A percentile compares a stretch with the other conserved stretches of the same genome.
These are phyloP conservation scores for Ustilago tritici DNA, from an alignment of 1,284 basidiomycete species.

Conservation along the genomic window DNA sequence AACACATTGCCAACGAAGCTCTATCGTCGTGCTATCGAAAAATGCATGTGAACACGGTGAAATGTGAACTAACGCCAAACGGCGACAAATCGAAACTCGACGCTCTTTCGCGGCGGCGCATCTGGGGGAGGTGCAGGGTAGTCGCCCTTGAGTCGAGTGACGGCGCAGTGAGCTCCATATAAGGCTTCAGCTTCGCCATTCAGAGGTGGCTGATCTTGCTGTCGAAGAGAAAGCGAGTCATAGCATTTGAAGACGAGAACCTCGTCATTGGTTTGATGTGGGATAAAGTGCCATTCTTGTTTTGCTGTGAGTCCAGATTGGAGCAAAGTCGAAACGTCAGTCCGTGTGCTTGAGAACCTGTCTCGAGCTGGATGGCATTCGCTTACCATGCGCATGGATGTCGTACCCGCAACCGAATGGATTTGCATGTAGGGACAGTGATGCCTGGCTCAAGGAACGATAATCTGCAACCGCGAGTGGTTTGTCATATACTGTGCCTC, in stretches of 20 bases:
- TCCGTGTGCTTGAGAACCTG: neutral
- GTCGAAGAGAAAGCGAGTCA: slow-evolving; percentile 31
- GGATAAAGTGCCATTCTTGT: slow-evolving; percentile 35
- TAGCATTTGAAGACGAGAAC: slow-evolving; percentile 39
- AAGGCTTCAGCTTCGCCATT: slow-evolving; percentile 15
- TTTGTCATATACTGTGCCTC: slow-evolving; percentile 34
- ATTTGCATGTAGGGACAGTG: slow-evolving; percentile 25
- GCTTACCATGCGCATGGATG: slow-evolving; percentile 20
- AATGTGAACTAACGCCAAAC: slow-evolving; percentile 22
- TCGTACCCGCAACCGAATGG: slow-evolving; percentile 39
- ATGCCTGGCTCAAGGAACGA: slow-evolving; percentile 10
- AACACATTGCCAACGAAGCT: neutral
- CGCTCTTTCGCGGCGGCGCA: slow-evolving; percentile 33
- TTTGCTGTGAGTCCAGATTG: neutral
- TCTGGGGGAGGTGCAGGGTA: slow-evolving; percentile 15
- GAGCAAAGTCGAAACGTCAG: neutral
- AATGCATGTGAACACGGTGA: neutral
- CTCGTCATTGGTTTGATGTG: slow-evolving; percentile 38
- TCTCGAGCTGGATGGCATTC: neutral
- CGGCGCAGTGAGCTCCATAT: slow-evolving; percentile 43
- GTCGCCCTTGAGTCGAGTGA: slow-evolving; percentile 20
- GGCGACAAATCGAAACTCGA: slow-evolving; percentile 41
- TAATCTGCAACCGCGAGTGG: slow-evolving; percentile 37
- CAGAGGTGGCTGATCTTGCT: slow-evolving; percentile 7
- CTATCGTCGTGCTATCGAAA: neutral